Base-by-base conservation (phyloP, 129 eudicot genomes). In the Arctium lappa region DNA sequence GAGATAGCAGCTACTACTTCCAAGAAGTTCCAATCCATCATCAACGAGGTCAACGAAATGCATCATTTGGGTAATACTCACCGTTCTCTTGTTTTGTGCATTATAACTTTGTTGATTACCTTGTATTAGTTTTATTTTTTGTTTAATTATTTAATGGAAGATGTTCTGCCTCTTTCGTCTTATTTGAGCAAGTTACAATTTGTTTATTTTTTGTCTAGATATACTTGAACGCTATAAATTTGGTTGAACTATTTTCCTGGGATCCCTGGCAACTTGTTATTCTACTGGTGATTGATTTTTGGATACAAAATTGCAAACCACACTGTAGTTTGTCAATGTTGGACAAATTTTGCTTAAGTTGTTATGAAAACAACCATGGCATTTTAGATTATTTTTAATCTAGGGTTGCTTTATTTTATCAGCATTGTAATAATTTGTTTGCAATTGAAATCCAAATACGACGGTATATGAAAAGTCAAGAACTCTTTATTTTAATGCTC, bases 1-100 rank as follows among this genome's bases (percentile, higher is more conserved):
- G 91, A 87, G 8, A 77, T 92, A 18, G 83, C 86, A n/a, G 88
- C 80, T 1, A 68, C 69, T 29, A 84, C 74, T 83, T 85, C 90
- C 2, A 66, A 86, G 10, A 90, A 82, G 36, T 90, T 92, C 30
- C 70, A 66, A 46, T 29, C 74, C 18, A 65, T 92, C 32, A 75
- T 90, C 4, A 71, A 84, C 15, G 87, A 87, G 81, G 89, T 92
- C 11, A 89, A 92, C 11, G 80, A 82, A 39, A 81, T 90, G 88
- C 94, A 92, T 85, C 82, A 87, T 29, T 78, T 36, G 6, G 95
- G 95, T 91, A 90, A 22, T 72, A 7, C 53, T 42, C 30, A 15
- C 0, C 13, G 37, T 38, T 30, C 37, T 8, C 15, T 8, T n/a
- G 70, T 36, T 81, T 31, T 38, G 39, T 50, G 60, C 15, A 9